Conservation (phyloP, 805 yeast genomes). For the Kurtzmaniella cleridarum region DNA sequence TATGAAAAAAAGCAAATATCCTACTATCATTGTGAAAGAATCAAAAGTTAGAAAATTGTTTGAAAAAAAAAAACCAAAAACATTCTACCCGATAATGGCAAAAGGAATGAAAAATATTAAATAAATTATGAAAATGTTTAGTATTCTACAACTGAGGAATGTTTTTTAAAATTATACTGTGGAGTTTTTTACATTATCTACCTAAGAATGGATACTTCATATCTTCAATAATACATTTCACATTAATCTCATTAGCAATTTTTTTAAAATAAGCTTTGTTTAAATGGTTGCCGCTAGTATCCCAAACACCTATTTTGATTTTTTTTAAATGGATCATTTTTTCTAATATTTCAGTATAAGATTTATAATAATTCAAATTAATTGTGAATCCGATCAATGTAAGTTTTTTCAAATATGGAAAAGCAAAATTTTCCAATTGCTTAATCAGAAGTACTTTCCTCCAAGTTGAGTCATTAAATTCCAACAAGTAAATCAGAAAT, state of each 20-base stretch:
- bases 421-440: constrained; percentile 1
- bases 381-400: constrained; percentile 2
- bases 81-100: no score
- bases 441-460: constrained; percentile 4
- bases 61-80: no score
- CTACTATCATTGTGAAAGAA: neutral
- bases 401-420: neutral
- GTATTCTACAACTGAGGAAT: no score
- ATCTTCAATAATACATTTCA: no score
- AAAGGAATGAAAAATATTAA: no score
- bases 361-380: constrained; percentile 1
- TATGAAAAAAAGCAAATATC: constrained; percentile 3
- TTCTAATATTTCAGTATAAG: neutral
- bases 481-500: neutral
- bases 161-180: no score
- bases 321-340: neutral
- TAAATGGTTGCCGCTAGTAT: neutral
- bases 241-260: no score
- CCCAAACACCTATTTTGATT: constrained; percentile 1
- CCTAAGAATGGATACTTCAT: no score
- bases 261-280: neutral
- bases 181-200: no score
- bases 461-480: constrained; percentile 1
- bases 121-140: no score
- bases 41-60: no score